phyloP scores from a whole-genome alignment of 768 basidiomycete species.

The Suillus bovinus region DNA sequence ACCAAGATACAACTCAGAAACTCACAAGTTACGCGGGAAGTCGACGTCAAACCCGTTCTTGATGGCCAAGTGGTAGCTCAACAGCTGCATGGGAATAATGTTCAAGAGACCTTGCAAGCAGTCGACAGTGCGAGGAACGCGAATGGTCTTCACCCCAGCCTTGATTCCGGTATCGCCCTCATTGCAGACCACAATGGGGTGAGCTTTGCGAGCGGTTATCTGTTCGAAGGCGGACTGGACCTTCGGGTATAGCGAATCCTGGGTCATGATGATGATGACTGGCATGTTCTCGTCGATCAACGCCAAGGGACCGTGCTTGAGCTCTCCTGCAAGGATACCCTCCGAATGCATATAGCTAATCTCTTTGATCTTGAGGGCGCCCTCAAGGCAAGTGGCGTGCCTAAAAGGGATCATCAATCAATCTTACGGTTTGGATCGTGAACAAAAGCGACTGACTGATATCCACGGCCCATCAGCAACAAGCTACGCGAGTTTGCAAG shows the following conservation, averaged over 20 bases:
- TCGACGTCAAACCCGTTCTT: conserved; percentile 97
- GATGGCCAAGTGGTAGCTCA: conserved; percentile 95
- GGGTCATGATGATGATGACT: conserved; percentile 99
- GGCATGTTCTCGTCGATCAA: conserved; percentile 98
- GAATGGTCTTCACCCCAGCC: conserved; percentile 79
- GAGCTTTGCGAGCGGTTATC: conserved; percentile 96
- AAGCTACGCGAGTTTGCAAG: conserved; percentile 79
- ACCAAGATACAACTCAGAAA: conserved; percentile 19
- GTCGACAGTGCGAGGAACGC: conserved; percentile 93
- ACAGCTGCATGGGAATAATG: conserved; percentile 92
- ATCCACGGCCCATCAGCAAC: conserved; percentile 96
- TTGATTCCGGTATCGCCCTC: conserved; percentile 84
- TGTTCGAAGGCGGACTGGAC: conserved; percentile 95
- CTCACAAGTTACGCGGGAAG: conserved; percentile 94
- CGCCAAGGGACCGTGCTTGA: conserved; percentile 98
- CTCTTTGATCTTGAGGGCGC: conserved; percentile 99
- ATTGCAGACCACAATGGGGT: conserved; percentile 93
- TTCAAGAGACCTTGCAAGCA: conserved; percentile 94
- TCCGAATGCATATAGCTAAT: conserved; percentile 71
- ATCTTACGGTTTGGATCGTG: no score
- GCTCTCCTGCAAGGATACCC: conserved; percentile 96
- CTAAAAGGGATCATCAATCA: conserved; percentile 32
- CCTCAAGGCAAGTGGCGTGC: conserved; percentile 96
- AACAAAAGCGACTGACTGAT: conserved; percentile 64
- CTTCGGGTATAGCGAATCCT: conserved; percentile 97